Percentiles rank a stretch among this genome's conserved stretches.
These are phyloP conservation scores for Jasminum sambac DNA, from an alignment of 257 asterid genomes.

Conservation along the genomic window DNA sequence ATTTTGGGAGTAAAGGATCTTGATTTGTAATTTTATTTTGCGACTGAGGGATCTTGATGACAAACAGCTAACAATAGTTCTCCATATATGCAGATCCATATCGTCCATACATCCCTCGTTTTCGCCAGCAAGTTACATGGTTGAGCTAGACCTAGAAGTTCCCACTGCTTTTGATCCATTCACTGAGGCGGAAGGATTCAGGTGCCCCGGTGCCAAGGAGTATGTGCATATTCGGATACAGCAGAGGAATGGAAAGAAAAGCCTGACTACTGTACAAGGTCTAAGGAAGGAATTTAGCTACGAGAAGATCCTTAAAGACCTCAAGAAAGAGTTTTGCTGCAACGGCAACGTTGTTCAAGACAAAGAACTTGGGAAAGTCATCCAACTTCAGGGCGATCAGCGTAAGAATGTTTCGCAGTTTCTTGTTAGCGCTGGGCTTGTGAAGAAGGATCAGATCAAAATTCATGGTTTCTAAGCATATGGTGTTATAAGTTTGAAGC, in stretches of 20 bases:
- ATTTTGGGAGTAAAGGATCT: too few relatives aligned
- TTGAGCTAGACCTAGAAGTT: conserved; percentile 58
- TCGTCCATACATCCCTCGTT: not conserved
- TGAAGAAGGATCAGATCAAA: conserved; percentile 1
- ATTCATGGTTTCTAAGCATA: conserved; percentile 2
- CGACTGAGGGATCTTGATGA: too few relatives aligned
- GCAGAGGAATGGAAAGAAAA: conserved; percentile 86
- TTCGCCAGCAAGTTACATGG: conserved; percentile 50
- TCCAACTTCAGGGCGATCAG: conserved; percentile 36
- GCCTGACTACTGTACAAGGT: conserved; percentile 79
- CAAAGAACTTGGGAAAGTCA: conserved; percentile 75
- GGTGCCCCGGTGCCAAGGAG: conserved; percentile 69
- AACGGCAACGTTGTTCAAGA: conserved; percentile 87
- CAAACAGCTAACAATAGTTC: too few relatives aligned
- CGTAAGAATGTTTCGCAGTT: conserved; percentile 70
- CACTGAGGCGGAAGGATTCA: conserved; percentile 62
- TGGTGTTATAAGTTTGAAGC: not conserved
- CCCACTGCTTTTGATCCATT: conserved; percentile 81
- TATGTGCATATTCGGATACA: conserved; percentile 87
- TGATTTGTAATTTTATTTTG: too few relatives aligned
- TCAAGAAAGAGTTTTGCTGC: conserved; percentile 39
- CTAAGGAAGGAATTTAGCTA: conserved; percentile 68
- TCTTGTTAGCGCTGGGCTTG: not conserved
- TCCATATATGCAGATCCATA: not conserved
- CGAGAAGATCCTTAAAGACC: conserved; percentile 72